Evolutionary conservation across 2,329 filamentous ascomycete species (phyloP).

Genomic region (Cyphellophora europaea): DNA sequence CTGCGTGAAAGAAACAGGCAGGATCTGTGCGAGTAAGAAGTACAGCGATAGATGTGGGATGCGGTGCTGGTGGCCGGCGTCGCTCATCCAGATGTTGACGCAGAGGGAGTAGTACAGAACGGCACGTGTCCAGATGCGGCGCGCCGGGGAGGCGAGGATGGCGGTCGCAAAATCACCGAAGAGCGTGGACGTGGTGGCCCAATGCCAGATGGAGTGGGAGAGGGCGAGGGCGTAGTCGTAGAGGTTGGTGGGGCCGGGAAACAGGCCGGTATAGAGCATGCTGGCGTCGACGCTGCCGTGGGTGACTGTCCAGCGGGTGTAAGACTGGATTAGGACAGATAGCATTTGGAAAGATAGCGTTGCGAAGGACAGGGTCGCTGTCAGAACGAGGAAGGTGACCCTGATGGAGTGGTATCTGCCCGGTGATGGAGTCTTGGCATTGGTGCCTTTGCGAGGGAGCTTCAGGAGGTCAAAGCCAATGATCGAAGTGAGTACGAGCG

Average conservation of each 20-base stretch:
- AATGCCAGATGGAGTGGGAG: constrained; percentile 8
- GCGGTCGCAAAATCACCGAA: constrained; percentile 10
- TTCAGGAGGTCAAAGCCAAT: constrained; percentile 4
- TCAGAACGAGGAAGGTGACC: constrained; percentile 1
- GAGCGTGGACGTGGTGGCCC: constrained; percentile 7
- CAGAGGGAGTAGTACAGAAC: constrained; percentile 8
- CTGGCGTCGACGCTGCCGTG: not conserved
- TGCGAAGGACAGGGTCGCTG: constrained; percentile 9
- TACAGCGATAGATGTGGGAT: constrained; percentile 49
- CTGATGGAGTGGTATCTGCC: not conserved
- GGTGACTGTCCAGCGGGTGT: constrained; percentile 3
- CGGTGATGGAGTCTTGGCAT: not conserved
- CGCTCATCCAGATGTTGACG: constrained; percentile 12
- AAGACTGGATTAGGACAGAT: constrained; percentile 11
- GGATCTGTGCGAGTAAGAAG: constrained; percentile 48
- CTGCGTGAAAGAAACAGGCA: constrained; percentile 52
- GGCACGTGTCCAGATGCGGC: constrained; percentile 6
- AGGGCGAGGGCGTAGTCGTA: not conserved
- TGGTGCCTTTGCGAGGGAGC: not conserved
- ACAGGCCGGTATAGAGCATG: not conserved
- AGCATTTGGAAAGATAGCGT: constrained; percentile 13
- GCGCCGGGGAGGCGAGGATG: constrained; percentile 4
- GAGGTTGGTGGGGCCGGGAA: not conserved
- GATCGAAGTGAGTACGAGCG: constrained; percentile 5
- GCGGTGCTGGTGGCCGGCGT: constrained; percentile 4